Conservation (phyloP, 176 grass and related monocot species). For the Avena eriantha region DNA sequence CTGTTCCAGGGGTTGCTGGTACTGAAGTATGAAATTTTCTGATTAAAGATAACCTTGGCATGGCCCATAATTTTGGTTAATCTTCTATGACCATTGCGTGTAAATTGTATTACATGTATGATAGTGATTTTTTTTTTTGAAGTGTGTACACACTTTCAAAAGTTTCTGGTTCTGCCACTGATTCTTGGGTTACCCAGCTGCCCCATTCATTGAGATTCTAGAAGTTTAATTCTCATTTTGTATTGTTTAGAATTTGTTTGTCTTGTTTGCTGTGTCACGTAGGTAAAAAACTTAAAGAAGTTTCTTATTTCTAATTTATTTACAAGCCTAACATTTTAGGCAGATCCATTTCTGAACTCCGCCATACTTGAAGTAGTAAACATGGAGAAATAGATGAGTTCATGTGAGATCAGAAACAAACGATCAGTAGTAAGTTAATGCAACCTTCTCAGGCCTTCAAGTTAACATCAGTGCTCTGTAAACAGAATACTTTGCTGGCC, state of each 20-base stretch:
- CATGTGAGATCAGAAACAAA: not conserved
- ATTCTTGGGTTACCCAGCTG: not conserved
- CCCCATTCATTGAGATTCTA: not conserved
- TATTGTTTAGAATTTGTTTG: not conserved
- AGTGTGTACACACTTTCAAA: too few relatives aligned
- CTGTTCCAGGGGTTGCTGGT: not conserved
- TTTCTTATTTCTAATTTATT: not conserved
- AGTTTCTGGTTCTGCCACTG: too few relatives aligned
- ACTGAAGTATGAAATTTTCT: not conserved
- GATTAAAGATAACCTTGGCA: not conserved
- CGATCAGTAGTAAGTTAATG: not conserved
- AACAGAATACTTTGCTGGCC: constrained; percentile 16
- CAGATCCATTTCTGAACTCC: not conserved
- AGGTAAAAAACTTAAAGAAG: not conserved
- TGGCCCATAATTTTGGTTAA: too few relatives aligned
- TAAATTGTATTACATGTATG: too few relatives aligned
- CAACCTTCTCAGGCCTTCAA: not conserved
- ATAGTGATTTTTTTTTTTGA: too few relatives aligned
- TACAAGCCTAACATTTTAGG: not conserved
- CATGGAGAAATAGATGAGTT: constrained; percentile 3
- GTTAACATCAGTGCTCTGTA: constrained; percentile 28
- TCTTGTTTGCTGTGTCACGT: not conserved
- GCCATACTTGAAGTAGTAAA: not conserved
- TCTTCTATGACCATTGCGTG: too few relatives aligned
- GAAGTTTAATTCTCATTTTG: not conserved